Conservation (phyloP, 73 alveolate genomes). For the Blepharisma japonicum region DNA sequence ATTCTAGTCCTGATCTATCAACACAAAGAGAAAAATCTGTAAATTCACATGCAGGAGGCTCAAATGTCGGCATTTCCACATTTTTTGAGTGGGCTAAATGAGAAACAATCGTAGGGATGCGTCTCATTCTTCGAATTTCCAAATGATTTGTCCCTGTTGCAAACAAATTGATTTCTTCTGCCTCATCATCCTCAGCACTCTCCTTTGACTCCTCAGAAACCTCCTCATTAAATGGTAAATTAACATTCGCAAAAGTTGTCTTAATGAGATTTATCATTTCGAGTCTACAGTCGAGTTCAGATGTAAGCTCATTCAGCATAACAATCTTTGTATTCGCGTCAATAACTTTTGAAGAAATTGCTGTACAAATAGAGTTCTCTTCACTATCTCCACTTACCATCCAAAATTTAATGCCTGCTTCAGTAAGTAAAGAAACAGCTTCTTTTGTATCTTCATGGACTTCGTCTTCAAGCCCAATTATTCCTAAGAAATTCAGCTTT, state of each 20-base stretch:
- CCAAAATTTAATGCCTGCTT: constrained; percentile 11
- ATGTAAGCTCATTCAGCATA: not conserved
- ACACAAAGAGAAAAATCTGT: not conserved
- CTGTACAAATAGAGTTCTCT: constrained; percentile 8
- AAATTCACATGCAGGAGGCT: too few species aligned
- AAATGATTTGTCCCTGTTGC: too few species aligned
- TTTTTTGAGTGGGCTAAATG: too few species aligned
- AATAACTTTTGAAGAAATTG: not conserved
- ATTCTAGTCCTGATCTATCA: constrained; percentile 18
- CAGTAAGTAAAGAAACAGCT: not conserved
- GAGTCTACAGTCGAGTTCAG: not conserved
- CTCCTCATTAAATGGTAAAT: too few species aligned
- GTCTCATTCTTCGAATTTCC: too few species aligned
- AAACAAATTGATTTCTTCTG: too few species aligned
- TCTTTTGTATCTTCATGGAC: not conserved
- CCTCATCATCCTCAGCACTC: too few species aligned
- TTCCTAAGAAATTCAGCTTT: not conserved
- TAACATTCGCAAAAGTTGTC: too few species aligned
- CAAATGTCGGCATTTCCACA: too few species aligned
- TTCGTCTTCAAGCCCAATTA: constrained; percentile 2
- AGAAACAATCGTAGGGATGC: too few species aligned
- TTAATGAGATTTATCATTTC: too few species aligned
- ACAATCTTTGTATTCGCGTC: not conserved
- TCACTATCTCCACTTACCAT: constrained; percentile 18
- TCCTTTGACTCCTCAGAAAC: too few species aligned